These are phyloP conservation scores for Endoconidiophora polonica DNA, from an alignment of 2,329 filamentous ascomycete species.

Conservation along the genomic window DNA sequence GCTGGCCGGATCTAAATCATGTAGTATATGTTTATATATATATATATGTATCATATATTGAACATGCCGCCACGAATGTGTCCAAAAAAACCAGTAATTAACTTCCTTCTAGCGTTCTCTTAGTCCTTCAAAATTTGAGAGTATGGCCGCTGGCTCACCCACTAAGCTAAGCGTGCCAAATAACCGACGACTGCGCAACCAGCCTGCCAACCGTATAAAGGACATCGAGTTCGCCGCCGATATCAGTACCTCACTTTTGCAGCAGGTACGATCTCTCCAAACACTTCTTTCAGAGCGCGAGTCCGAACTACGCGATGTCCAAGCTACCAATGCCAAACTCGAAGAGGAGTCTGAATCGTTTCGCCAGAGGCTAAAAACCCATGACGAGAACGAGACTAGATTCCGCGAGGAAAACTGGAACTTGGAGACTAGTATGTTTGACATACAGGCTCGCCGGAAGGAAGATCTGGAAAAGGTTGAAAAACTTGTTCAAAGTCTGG, in stretches of 20 bases:
- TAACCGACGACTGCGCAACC: constrained; percentile 77
- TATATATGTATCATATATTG: not conserved
- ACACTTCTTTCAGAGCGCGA: constrained; percentile 73
- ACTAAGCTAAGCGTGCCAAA: constrained; percentile 64
- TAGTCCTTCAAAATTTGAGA: constrained; percentile 65
- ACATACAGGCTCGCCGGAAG: constrained; percentile 55
- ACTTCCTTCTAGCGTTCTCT: constrained; percentile 39
- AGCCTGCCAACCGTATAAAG: constrained; percentile 72
- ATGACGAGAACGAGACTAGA: constrained; percentile 87
- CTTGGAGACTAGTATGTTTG: constrained; percentile 80
- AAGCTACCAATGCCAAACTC: constrained; percentile 55
- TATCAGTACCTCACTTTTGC: constrained; percentile 83
- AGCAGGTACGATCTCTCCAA: constrained; percentile 87
- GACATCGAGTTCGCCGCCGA: constrained; percentile 98
- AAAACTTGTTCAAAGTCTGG: constrained; percentile 58
- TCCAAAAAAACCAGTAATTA: not conserved
- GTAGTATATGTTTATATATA: not conserved
- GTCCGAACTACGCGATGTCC: constrained; percentile 53
- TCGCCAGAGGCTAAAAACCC: constrained; percentile 58
- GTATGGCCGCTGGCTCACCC: constrained; percentile 68
- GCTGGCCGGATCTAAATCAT: not conserved
- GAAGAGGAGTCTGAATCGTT: constrained; percentile 70
- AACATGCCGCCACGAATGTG: too few species aligned
- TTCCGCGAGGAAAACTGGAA: constrained; percentile 99
- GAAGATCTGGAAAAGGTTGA: constrained; percentile 71